Evolutionary conservation across 768 basidiomycete species (phyloP).

Genomic region (Phylloporus sp.): DNA sequence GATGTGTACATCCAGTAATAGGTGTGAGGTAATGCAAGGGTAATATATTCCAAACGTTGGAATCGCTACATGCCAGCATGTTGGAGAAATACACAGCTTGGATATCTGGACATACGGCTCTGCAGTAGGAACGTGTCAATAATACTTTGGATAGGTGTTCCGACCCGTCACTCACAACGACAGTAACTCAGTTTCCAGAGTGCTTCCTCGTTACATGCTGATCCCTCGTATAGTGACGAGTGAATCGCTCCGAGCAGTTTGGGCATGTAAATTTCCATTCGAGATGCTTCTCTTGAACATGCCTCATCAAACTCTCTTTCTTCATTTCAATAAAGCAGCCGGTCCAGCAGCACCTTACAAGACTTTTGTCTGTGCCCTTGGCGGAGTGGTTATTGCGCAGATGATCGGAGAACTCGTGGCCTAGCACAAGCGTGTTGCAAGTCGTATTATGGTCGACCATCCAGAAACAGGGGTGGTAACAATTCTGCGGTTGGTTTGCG

Average conservation of each 20-base stretch:
- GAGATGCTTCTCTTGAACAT: constrained; percentile 26
- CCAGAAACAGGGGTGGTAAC: constrained; percentile 20
- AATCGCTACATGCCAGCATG: neutral
- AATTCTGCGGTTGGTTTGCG: constrained; percentile 1
- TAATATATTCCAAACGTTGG: constrained; percentile 1
- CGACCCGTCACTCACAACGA: neutral
- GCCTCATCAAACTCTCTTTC: constrained; percentile 26
- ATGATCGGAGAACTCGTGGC: constrained; percentile 17
- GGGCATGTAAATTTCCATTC: constrained; percentile 13
- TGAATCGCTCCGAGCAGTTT: constrained; percentile 21
- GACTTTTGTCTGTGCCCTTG: constrained; percentile 8
- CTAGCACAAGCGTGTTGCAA: constrained; percentile 9
- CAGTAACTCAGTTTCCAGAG: neutral
- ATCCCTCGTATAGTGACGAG: constrained; percentile 23
- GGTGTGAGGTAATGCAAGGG: constrained; percentile 1
- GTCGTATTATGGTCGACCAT: neutral
- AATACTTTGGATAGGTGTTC: neutral
- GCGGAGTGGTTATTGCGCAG: constrained; percentile 20
- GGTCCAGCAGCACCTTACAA: constrained; percentile 16
- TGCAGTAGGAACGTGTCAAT: neutral
- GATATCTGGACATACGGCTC: neutral
- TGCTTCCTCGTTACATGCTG: constrained; percentile 14
- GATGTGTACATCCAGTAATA: constrained; percentile 6
- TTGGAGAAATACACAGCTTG: neutral
- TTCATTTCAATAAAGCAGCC: constrained; percentile 20